Percentiles rank a stretch among this genome's conserved stretches.
phyloP scores from a whole-genome alignment of 1,284 basidiomycete species.

The Puccinia novopanici region DNA sequence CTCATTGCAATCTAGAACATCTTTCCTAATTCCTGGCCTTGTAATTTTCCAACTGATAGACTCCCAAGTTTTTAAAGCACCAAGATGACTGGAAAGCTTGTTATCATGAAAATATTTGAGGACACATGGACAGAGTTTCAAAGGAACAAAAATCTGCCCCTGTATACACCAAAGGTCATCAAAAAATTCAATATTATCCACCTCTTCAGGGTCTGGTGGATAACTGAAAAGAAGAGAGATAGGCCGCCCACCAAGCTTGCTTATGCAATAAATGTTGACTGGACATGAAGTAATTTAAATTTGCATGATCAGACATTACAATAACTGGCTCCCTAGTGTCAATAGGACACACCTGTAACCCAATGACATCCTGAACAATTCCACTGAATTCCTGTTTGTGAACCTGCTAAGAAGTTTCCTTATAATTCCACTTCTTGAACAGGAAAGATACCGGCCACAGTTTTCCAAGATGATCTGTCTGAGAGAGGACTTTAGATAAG shows the following conservation, averaged over 20 bases:
- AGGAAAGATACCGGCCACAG: slow-evolving; percentile 6
- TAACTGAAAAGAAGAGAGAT: slow-evolving; percentile 15
- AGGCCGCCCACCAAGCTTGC: no score
- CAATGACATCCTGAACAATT: background rate
- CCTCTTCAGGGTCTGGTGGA: background rate
- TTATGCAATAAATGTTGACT: no score
- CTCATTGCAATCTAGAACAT: background rate
- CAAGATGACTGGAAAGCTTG: background rate
- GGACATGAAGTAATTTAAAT: no score
- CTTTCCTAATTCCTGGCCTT: background rate
- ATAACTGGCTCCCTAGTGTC: background rate
- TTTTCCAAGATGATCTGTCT: background rate
- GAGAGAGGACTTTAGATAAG: background rate
- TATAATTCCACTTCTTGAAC: slow-evolving; percentile 12
- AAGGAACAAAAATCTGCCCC: background rate
- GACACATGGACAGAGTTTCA: background rate
- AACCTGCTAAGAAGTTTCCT: slow-evolving; percentile 4
- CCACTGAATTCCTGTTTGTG: slow-evolving; percentile 26
- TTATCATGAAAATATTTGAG: background rate
- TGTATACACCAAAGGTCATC: background rate
- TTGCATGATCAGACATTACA: slow-evolving; percentile 34
- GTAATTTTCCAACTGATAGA: background rate
- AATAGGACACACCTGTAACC: slow-evolving; percentile 26
- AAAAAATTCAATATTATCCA: background rate
- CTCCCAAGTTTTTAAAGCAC: background rate